Evolutionary conservation across 2,329 filamentous ascomycete species (phyloP), one percentile per base, ranked within the genome.

Genomic region (Domatiomyces globalis): DNA sequence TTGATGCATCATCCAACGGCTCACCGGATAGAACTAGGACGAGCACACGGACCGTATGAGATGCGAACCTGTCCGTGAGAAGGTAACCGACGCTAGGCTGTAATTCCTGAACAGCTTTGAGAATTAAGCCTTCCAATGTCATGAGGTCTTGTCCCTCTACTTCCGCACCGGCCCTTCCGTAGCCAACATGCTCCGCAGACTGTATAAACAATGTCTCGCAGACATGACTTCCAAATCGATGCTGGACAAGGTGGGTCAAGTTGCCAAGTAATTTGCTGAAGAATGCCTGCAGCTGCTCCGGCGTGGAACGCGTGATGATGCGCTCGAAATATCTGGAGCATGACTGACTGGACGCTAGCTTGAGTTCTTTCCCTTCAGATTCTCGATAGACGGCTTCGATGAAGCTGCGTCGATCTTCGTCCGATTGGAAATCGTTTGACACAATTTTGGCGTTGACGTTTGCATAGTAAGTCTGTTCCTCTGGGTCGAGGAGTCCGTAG

Each of bases 201-300:
- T 85, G 80, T 47, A 89, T 73, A 66, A 98, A 96, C 29, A 98
- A 76, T 22, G 87, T 87, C 70, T 98, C 92, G 66, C 89, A 95
- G 69, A 90, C 96, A 71, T 98, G 92, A 54, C 89, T 94, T 4
- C 92, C 92, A 63, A 98, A 98, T 17, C 92, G 84, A 69, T 98
- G 92, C 65, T 94, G 89, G 49, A 95, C 82, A 25, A 98, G 77
- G 61, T 89, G 84, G 53, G 90, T 73, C 68, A 96, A 94, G 68
- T 96, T 86, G 33, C 84, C 83, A 18, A 75, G 81, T 66, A 96
- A 95, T 45, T 85, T 87, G 58, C 80, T 78, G 65, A 96, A 96
- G 18, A 98, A 70, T 46, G 76, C 76, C 73, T 94, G 95, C 67
- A 95, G 83, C 69, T 96, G 92, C 17, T 73, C 71, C 29, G 83